Evolutionary conservation across 441 rosid species (phyloP).

Genomic region (Kokia cookei): DNA sequence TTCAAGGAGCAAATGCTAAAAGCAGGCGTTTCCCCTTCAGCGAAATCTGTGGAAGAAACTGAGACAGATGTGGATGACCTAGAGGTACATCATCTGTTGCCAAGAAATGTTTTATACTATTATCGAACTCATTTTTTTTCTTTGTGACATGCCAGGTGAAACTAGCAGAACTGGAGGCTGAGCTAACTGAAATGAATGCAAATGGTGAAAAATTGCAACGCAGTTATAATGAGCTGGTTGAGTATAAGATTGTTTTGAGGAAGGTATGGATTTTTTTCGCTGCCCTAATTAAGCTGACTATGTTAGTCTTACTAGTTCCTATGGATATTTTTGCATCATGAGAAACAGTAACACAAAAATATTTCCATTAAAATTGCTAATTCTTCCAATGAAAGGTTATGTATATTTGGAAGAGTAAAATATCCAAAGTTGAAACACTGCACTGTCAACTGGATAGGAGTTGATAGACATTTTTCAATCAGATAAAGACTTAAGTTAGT

Average conservation of each 20-base stretch:
- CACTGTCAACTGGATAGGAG: background rate
- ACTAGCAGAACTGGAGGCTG: conserved; percentile 89
- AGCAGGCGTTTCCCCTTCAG: conserved; percentile 44
- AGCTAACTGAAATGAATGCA: conserved; percentile 81
- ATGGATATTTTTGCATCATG: background rate
- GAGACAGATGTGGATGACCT: conserved; percentile 58
- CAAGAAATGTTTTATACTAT: conserved; percentile 12
- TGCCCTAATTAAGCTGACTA: background rate
- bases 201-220: conserved; percentile 77
- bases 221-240: conserved; percentile 67
- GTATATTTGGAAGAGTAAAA: background rate
- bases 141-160: conserved; percentile 33
- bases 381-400: background rate
- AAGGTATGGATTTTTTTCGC: conserved; percentile 46
- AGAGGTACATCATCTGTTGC: conserved; percentile 40
- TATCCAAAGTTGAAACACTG: background rate
- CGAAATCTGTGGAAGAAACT: conserved; percentile 28
- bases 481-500: background rate
- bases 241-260: conserved; percentile 71
- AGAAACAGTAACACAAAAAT: background rate
- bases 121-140: background rate
- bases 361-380: background rate
- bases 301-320: background rate
- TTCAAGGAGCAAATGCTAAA: conserved; percentile 85
- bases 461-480: background rate